These are phyloP conservation scores for Penicillium turbatum DNA, from an alignment of 495 filamentous ascomycete genomes.

Conservation along the genomic window DNA sequence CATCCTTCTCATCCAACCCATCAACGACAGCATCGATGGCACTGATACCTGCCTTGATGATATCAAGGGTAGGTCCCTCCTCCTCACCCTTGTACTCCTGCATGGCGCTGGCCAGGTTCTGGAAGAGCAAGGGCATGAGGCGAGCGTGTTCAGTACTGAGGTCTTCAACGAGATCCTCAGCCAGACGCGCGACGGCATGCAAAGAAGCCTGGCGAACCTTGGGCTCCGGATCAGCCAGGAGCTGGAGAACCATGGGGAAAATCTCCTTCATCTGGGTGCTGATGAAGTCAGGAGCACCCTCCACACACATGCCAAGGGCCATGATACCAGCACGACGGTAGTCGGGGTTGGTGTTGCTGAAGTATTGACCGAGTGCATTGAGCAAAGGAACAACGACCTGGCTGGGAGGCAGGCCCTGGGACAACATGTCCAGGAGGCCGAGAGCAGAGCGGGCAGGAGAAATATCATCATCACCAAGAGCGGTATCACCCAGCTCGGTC, in stretches of 20 bases:
- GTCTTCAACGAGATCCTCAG: constrained; percentile 89
- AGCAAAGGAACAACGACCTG: constrained; percentile 94
- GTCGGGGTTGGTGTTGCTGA: constrained; percentile 64
- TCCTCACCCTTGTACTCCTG: constrained; percentile 59
- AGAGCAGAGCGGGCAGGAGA: constrained; percentile 86
- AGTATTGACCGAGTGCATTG: constrained; percentile 75
- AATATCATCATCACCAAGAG: constrained; percentile 75
- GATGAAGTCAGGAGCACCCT: constrained; percentile 95
- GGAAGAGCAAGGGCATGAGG: constrained; percentile 76
- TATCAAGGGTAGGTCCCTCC: constrained; percentile 60
- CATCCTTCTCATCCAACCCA: constrained; percentile 78
- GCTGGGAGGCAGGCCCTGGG: constrained; percentile 80
- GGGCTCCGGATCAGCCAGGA: constrained; percentile 76
- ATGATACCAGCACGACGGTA: constrained; percentile 87
- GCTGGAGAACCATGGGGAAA: constrained; percentile 77
- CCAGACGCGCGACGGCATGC: constrained; percentile 78
- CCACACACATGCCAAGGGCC: constrained; percentile 87
- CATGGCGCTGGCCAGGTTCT: constrained; percentile 80
- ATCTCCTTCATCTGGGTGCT: constrained; percentile 81
- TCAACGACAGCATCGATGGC: constrained; percentile 89
- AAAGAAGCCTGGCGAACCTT: constrained; percentile 83
- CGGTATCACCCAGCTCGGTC: constrained; percentile 73
- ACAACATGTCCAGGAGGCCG: constrained; percentile 81
- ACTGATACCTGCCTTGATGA: constrained; percentile 83
- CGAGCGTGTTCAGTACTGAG: constrained; percentile 75